Conservation (phyloP, 2,329 filamentous ascomycete species). For the Elsinoe australis region DNA sequence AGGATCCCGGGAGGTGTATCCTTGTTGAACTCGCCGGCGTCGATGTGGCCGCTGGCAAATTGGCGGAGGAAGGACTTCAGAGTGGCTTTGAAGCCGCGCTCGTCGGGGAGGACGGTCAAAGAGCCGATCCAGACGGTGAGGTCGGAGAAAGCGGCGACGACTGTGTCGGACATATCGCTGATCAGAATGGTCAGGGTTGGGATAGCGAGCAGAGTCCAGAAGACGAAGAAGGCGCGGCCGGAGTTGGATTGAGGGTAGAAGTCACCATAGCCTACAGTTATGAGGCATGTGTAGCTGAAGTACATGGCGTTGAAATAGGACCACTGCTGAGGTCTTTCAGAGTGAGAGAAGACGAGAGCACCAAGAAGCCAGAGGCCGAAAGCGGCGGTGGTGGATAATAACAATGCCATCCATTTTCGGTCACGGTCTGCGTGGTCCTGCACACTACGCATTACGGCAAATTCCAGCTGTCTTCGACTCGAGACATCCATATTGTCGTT, state of each 20-base stretch:
- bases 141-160: constrained; percentile 48
- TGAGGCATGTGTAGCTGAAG: constrained; percentile 46
- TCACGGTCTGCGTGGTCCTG: constrained; percentile 36
- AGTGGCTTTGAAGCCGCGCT: constrained; percentile 35
- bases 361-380: constrained; percentile 43
- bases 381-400: constrained; percentile 33
- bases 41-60: constrained; percentile 21
- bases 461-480: constrained; percentile 43
- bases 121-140: constrained; percentile 50
- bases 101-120: constrained; percentile 47
- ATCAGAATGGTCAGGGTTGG: constrained; percentile 49
- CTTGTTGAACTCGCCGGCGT: constrained; percentile 18
- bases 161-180: constrained; percentile 48
- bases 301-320: constrained; percentile 47
- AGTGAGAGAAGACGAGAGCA: constrained; percentile 43
- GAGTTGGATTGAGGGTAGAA: constrained; percentile 41
- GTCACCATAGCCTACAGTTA: constrained; percentile 52
- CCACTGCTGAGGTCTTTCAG: constrained; percentile 43
- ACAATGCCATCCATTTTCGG: constrained; percentile 37
- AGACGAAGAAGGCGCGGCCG: constrained; percentile 49
- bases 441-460: constrained; percentile 42
- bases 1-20: constrained; percentile 19
- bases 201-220: constrained; percentile 49
- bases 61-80: constrained; percentile 24
- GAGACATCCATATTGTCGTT: constrained; percentile 34